Evolutionary conservation across 2,329 filamentous ascomycete species (phyloP).

Genomic region (Cordyceps pruinosa): DNA sequence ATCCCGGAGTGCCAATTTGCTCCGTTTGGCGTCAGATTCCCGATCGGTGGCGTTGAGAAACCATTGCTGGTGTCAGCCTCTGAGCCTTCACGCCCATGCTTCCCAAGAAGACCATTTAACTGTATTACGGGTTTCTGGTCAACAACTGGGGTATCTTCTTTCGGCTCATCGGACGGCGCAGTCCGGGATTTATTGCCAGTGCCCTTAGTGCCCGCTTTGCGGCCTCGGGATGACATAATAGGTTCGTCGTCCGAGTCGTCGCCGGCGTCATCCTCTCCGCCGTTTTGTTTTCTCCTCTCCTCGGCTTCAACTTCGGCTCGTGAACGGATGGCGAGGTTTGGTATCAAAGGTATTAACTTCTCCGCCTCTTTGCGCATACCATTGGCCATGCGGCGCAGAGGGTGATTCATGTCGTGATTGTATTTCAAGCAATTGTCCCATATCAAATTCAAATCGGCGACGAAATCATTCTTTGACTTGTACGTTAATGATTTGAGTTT

Average conservation of each 20-base stretch:
- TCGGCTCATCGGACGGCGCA: slow-evolving; percentile 57
- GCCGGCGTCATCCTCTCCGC: slow-evolving; percentile 71
- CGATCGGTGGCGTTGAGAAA: slow-evolving; percentile 71
- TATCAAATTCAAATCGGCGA: slow-evolving; percentile 86
- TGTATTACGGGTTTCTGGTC: slow-evolving; percentile 69
- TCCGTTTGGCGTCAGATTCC: slow-evolving; percentile 68
- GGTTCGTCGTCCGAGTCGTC: slow-evolving; percentile 96
- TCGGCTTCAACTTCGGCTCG: slow-evolving; percentile 91
- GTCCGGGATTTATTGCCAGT: slow-evolving; percentile 66
- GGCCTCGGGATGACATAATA: slow-evolving; percentile 93
- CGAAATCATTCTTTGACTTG: slow-evolving; percentile 90
- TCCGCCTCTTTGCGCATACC: slow-evolving; percentile 97
- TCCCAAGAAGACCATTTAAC: slow-evolving; percentile 56
- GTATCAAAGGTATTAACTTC: slow-evolving; percentile 90
- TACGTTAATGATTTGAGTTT: slow-evolving; percentile 78
- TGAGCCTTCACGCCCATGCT: slow-evolving; percentile 60
- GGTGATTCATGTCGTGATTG: slow-evolving; percentile 83
- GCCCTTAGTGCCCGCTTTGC: slow-evolving; percentile 73
- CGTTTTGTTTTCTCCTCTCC: slow-evolving; percentile 76
- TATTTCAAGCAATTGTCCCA: slow-evolving; percentile 97
- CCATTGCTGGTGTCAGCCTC: slow-evolving; percentile 82
- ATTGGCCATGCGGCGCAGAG: slow-evolving; percentile 83
- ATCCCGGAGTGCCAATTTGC: slow-evolving; percentile 59
- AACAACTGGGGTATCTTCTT: slow-evolving; percentile 70
- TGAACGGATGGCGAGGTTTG: slow-evolving; percentile 82